Base-by-base conservation (phyloP, 768 basidiomycete genomes). In the Mycena metata region DNA sequence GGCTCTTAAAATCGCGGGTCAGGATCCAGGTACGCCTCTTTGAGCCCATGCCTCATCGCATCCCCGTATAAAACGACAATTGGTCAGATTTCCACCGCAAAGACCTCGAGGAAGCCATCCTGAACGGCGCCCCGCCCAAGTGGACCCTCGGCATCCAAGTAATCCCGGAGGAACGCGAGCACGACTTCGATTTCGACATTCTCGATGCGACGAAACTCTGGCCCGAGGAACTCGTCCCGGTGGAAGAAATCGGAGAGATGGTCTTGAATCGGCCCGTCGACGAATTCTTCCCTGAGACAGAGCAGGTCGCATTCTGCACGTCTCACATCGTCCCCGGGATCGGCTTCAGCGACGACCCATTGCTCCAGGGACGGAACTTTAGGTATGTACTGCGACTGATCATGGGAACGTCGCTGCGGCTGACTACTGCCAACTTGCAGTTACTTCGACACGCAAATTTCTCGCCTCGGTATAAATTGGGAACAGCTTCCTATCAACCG, bases 281-380 rank as follows among this genome's bases (percentile, higher is more conserved):
- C 59, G 92, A 94, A 73, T 96, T 87, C 81, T 96, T 96, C 81
- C 81, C 94, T 13, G 94, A 96, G 80, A 89, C 89, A 8, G 96
- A 97, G 79, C 95, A 96, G 79, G 91, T 91, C 59, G 95, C 95
- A 0, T 96, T 95, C 79, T 96, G 93, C 78, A 96, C 94, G 1
- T 81, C 81, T 33, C 89, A 91, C 55, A 81, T 91, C 33, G 89
- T 91, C 10, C 90, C 89, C 5, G 89, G 89, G 9, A 90, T 91
- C 59, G 89, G 88, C 9, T 90, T 91, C 75, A 90, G 88, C 72
- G 86, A 92, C 75, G 93, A 95, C 73, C 93, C 93, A 4, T 80
- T 95, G 30, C 82, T 95, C n/a, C 91, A 93, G 79, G 91, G 91
- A 5, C 85, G 96, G 45, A 95, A 94, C 79, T 95, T 96, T 79